phyloP scores from a whole-genome alignment of 257 asterid species.

The Lycium barbarum region DNA sequence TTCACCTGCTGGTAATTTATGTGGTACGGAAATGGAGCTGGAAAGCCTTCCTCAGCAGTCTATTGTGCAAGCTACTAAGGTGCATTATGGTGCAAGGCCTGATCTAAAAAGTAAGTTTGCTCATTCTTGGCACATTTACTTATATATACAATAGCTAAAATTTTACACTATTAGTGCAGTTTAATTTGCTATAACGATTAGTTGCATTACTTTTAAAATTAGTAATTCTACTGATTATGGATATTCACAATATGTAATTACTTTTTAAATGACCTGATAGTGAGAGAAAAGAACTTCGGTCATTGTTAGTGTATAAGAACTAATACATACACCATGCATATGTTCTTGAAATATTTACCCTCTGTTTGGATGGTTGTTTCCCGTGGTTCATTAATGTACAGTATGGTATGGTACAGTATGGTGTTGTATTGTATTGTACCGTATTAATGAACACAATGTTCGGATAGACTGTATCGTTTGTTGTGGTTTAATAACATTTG shows the following conservation, averaged over 20 bases:
- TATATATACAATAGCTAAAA: background rate
- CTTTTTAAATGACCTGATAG: too few species aligned
- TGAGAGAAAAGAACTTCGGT: too few species aligned
- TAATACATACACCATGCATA: background rate
- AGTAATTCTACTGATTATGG: too few species aligned
- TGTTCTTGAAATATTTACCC: too few species aligned
- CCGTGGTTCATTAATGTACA: too few species aligned
- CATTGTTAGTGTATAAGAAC: background rate
- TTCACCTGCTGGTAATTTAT: conserved; percentile 51
- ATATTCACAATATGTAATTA: too few species aligned
- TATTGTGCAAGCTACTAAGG: conserved; percentile 61
- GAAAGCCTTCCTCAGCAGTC: conserved; percentile 74
- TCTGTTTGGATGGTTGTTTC: too few species aligned
- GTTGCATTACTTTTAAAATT: background rate
- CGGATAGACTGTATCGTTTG: too few species aligned
- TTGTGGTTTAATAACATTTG: too few species aligned
- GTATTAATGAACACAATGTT: too few species aligned
- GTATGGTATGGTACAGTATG: too few species aligned
- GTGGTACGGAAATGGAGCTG: conserved; percentile 53
- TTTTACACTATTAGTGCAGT: background rate
- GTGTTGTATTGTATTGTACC: too few species aligned
- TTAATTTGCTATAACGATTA: background rate
- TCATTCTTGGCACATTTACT: background rate
- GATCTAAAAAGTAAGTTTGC: conserved; percentile 63
- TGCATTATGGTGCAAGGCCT: conserved; percentile 68